phyloP scores from a whole-genome alignment of 1,284 basidiomycete genomes.

The Papiliotrema fonsecae region DNA sequence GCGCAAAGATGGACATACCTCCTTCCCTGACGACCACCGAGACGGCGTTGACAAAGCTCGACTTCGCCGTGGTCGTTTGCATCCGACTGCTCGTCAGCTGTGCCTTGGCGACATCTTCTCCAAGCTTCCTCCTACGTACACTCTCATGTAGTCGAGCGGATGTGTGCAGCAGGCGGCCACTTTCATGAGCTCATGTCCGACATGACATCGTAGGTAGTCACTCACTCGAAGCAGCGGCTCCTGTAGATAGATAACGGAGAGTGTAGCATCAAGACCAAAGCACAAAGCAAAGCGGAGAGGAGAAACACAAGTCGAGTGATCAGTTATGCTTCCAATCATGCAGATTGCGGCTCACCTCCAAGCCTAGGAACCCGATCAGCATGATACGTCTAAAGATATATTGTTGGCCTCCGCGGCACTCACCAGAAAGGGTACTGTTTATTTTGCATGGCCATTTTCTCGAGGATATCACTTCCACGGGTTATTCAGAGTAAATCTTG shows the following conservation, averaged over 20 bases:
- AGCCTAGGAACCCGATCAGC: background rate
- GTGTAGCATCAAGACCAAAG: background rate
- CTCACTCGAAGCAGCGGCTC: slow-evolving; percentile 5
- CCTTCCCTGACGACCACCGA: slow-evolving; percentile 27
- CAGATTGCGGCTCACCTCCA: background rate
- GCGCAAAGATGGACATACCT: too few relatives aligned
- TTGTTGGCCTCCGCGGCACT: background rate
- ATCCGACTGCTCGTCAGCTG: slow-evolving; percentile 30
- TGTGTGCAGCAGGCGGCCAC: slow-evolving; percentile 83
- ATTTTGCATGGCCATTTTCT: background rate
- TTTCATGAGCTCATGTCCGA: slow-evolving; percentile 36
- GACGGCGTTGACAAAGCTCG: slow-evolving; percentile 28
- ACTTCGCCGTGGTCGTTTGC: slow-evolving; percentile 39
- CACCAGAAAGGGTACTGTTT: slow-evolving; percentile 3
- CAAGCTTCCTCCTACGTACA: slow-evolving; percentile 52
- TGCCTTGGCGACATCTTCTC: too few relatives aligned
- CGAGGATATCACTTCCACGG: background rate
- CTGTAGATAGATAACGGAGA: background rate
- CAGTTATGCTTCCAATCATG: background rate
- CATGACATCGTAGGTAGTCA: background rate
- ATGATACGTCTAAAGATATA: background rate
- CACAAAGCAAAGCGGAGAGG: background rate
- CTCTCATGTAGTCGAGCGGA: slow-evolving; percentile 79
- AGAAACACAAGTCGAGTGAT: background rate
- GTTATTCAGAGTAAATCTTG: background rate